Evolutionary conservation across 306 rosid genomes (phyloP), one percentile per base, ranked within the genome.

Genomic region (Casuarina cunninghamiana): DNA sequence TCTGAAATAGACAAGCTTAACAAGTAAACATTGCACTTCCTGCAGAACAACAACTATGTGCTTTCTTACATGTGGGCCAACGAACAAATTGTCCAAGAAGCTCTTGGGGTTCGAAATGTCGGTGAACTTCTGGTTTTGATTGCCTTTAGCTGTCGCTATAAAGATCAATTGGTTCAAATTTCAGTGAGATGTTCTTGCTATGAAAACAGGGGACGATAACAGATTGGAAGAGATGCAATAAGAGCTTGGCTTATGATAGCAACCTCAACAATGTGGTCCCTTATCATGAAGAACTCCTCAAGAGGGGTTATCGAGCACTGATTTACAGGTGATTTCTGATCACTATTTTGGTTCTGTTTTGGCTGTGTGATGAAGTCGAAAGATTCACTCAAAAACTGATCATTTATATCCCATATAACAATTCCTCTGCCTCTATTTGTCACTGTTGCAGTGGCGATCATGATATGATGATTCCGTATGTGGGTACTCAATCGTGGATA

Each of bases 401-500:
- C 39, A 57, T n/a, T 21, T 11, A 2, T 21, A 7, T 2, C 4
- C 10, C 6, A 57, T 5, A n/a, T 6, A 10, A 2, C 2, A 21
- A 26, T 57, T 57, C 21, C 26, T 10, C 21, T 10, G 32, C 10
- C 21, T 58, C 26, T 9, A 4, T 16, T 15, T 66, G 10, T 17
- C 13, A 2, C 21, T 3, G 1, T 9, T 53, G 65, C 69, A 85
- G 86, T 35, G 91, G 91, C 19, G 89, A 88, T 66, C 87, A 81
- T 53, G 89, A 88, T 76, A 46, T 78, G 73, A 0, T 2, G 1
- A 5, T 83, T 37, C 86, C 89, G 1, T 73, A 88, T 58, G 39
- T 85, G 72, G 81, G 79, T 2, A 85, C 91, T 0, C 49, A 45
- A 2, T 76, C 67, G 16, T 85, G 91, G 91, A 85, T 88, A 39